A percentile compares a stretch with the other conserved stretches of the same genome.
Evolutionary conservation across 2,329 filamentous ascomycete species (phyloP).

Genomic region (Teratosphaeria destructans): DNA sequence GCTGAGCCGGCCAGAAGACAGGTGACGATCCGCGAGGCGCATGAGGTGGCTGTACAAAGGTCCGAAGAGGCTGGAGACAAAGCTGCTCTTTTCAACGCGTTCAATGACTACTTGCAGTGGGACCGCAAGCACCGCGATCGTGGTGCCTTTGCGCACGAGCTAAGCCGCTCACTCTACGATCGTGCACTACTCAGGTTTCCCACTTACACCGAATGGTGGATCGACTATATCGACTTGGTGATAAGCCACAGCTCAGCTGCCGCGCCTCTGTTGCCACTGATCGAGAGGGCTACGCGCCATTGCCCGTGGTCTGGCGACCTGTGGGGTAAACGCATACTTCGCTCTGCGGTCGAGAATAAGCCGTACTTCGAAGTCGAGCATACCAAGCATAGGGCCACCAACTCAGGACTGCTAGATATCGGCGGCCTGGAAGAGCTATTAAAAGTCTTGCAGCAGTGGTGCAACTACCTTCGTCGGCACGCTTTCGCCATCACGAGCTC

Average conservation of each 20-base stretch:
- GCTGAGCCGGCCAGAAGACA: conserved; percentile 55
- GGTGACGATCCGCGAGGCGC: conserved; percentile 48
- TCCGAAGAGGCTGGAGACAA: conserved; percentile 48
- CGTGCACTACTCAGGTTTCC: conserved; percentile 66
- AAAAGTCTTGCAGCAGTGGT: conserved; percentile 90
- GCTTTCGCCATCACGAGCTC: conserved; percentile 66
- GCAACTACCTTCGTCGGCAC: conserved; percentile 77
- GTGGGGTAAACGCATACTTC: conserved; percentile 82
- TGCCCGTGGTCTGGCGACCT: conserved; percentile 87
- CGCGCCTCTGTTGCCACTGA: conserved; percentile 50
- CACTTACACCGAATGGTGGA: conserved; percentile 66
- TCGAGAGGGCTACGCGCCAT: conserved; percentile 75
- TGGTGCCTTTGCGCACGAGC: conserved; percentile 38
- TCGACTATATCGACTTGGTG: conserved; percentile 70
- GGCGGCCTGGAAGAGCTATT: conserved; percentile 80
- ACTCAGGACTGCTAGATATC: conserved; percentile 71
- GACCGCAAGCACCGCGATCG: conserved; percentile 49
- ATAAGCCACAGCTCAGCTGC: conserved; percentile 26
- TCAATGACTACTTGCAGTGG: conserved; percentile 70
- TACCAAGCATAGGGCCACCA: conserved; percentile 87
- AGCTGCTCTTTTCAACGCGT: conserved; percentile 45
- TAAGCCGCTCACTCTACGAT: conserved; percentile 59
- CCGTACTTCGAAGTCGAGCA: conserved; percentile 72
- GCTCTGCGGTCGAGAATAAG: conserved; percentile 66
- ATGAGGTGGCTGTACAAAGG: conserved; percentile 55